Percentiles rank a stretch among this genome's conserved stretches.
phyloP scores from a whole-genome alignment of 2,329 filamentous ascomycete genomes.

The Hypomyces rosellus region DNA sequence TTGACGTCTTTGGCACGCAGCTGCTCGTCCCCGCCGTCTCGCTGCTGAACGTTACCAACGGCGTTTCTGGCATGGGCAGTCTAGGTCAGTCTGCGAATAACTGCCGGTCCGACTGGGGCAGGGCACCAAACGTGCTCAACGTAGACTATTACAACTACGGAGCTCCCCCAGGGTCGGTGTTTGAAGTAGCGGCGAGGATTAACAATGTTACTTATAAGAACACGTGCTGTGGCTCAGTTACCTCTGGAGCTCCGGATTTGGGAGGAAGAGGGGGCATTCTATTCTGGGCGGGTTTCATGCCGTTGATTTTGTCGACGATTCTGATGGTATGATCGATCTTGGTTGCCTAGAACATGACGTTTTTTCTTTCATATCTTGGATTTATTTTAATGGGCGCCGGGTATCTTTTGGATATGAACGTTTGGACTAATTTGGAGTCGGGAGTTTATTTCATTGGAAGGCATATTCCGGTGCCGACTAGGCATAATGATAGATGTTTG shows the following conservation, averaged over 20 bases:
- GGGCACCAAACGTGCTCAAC: constrained; percentile 70
- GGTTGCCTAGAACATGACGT: not conserved
- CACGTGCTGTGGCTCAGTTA: constrained; percentile 46
- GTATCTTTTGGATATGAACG: no score
- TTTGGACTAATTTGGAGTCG: no score
- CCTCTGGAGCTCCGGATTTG: constrained; percentile 20
- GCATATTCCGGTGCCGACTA: no score
- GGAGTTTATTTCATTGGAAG: no score
- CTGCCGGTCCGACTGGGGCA: constrained; percentile 57
- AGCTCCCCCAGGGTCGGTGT: constrained; percentile 62
- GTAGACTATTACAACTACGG: constrained; percentile 82
- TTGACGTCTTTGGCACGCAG: constrained; percentile 57
- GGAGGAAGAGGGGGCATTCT: not conserved
- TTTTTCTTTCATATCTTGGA: not conserved
- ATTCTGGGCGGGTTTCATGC: constrained; percentile 12
- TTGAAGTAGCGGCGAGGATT: constrained; percentile 61
- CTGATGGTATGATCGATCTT: not conserved
- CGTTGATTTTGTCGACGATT: constrained; percentile 16
- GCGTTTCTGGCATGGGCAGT: constrained; percentile 56
- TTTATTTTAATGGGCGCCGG: no score
- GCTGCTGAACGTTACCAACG: constrained; percentile 66
- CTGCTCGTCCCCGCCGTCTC: constrained; percentile 68
- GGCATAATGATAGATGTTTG: no score
- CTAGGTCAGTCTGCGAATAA: constrained; percentile 58
- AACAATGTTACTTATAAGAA: constrained; percentile 67